Evolutionary conservation across 768 basidiomycete genomes (phyloP).

Genomic region (Panaeolus cyanescens): DNA sequence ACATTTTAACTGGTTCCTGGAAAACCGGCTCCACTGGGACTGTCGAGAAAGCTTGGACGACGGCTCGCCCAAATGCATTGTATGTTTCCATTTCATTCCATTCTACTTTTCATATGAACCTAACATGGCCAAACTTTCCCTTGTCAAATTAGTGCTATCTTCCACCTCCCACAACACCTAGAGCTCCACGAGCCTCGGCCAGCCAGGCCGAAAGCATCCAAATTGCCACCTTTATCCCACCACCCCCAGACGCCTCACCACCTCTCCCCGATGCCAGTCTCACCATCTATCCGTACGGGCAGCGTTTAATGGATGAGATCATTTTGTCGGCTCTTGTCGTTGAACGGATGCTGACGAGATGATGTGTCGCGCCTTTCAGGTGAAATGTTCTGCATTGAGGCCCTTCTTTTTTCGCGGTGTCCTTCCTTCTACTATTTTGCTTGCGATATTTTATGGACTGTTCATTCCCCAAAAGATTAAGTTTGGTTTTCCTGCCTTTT

Average conservation of each 20-base stretch:
- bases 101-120: neutral
- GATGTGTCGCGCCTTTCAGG: neutral
- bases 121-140: neutral
- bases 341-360: slow-evolving; percentile 37
- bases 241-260: slow-evolving; percentile 45
- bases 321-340: slow-evolving; percentile 44
- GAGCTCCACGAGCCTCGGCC: neutral
- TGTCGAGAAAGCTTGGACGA: slow-evolving; percentile 45
- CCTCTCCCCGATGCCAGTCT: slow-evolving; percentile 47
- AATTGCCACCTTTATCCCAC: slow-evolving; percentile 48
- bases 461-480: too few relatives aligned
- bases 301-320: slow-evolving; percentile 46
- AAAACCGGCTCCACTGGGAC: slow-evolving; percentile 46
- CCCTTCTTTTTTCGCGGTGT: too few relatives aligned
- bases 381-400: too few relatives aligned
- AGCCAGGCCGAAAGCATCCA: slow-evolving; percentile 30
- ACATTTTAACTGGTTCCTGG: slow-evolving; percentile 43
- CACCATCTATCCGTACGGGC: slow-evolving; percentile 47
- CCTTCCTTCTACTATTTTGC: too few relatives aligned
- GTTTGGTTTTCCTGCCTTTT: too few relatives aligned
- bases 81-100: slow-evolving; percentile 20
- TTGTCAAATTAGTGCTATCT: slow-evolving; percentile 8
- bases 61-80: slow-evolving; percentile 49
- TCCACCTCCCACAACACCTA: slow-evolving; percentile 1
- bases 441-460: too few relatives aligned